Evolutionary conservation across 2,329 filamentous ascomycete species (phyloP).

Genomic region (Fusarium sp.): DNA sequence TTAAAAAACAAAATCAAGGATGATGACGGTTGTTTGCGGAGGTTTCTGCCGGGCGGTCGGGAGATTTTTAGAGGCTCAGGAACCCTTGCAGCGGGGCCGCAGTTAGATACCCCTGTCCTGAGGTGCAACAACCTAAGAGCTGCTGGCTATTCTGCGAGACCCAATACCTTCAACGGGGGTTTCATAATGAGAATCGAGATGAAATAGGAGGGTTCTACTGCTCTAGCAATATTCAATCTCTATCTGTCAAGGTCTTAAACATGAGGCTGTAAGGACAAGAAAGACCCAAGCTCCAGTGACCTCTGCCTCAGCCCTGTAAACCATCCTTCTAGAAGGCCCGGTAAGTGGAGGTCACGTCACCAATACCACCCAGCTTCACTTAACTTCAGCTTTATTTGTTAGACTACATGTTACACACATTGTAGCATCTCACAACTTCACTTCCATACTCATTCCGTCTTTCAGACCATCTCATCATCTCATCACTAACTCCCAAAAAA

Average conservation of each 20-base stretch:
- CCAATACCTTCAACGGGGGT: too few species aligned
- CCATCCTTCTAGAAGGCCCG: conserved; percentile 24
- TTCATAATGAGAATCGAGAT: too few species aligned
- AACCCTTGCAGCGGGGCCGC: conserved; percentile 11
- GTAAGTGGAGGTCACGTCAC: conserved; percentile 25
- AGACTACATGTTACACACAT: conserved; percentile 2
- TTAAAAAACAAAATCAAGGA: conserved; percentile 18
- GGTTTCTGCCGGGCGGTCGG: conserved; percentile 51
- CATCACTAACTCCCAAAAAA: conserved; percentile 2
- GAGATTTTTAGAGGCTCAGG: conserved; percentile 19
- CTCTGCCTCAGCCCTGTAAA: neutral
- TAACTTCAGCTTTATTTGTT: neutral
- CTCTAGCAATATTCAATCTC: too few species aligned
- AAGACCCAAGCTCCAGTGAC: neutral
- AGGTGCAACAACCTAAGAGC: too few species aligned
- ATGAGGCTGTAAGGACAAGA: too few species aligned
- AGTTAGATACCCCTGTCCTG: conserved; percentile 13
- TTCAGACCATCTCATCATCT: neutral
- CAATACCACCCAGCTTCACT: neutral
- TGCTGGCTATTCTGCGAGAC: too few species aligned
- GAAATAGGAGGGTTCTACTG: too few species aligned
- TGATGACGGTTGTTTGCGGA: conserved; percentile 27
- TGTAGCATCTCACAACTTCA: neutral
- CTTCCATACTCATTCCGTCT: neutral
- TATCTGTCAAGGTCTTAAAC: too few species aligned